phyloP scores from a whole-genome alignment of 106 monocot species.

The Triglochin maritima region DNA sequence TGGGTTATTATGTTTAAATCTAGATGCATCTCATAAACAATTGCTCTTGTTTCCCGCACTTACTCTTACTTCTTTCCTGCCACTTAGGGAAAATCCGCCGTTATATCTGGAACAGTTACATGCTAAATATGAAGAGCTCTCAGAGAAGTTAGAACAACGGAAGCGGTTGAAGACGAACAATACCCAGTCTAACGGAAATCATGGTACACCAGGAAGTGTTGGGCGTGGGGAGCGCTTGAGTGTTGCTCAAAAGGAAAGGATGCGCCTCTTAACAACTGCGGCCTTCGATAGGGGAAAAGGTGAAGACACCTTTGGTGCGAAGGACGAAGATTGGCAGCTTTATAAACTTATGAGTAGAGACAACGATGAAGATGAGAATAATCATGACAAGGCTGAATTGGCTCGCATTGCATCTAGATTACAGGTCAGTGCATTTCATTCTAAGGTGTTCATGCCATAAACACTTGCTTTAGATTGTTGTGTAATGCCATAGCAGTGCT shows the following conservation, averaged over 20 bases:
- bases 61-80: not conserved
- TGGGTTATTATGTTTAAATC: no score
- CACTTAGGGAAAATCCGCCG: constrained; percentile 77
- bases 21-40: no score
- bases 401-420: constrained; percentile 54
- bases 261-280: constrained; percentile 90
- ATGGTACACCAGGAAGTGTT: constrained; percentile 43
- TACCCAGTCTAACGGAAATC: constrained; percentile 42
- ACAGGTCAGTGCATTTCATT: constrained; percentile 25
- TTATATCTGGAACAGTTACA: constrained; percentile 77
- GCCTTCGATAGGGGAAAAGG: constrained; percentile 95
- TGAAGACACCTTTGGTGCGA: constrained; percentile 91
- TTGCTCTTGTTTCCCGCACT: no score
- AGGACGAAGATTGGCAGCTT: constrained; percentile 95
- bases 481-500: no score
- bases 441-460: not conserved
- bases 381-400: constrained; percentile 63
- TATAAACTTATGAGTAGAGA: constrained; percentile 97
- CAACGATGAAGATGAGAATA: constrained; percentile 65
- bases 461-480: no score
- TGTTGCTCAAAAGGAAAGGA: constrained; percentile 90
- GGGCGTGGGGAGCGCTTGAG: constrained; percentile 90
- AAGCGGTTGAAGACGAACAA: constrained; percentile 77
- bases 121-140: constrained; percentile 58
- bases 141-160: constrained; percentile 69